Conservation (phyloP, 1,284 basidiomycete species). For the Hymenochaete sp. region DNA sequence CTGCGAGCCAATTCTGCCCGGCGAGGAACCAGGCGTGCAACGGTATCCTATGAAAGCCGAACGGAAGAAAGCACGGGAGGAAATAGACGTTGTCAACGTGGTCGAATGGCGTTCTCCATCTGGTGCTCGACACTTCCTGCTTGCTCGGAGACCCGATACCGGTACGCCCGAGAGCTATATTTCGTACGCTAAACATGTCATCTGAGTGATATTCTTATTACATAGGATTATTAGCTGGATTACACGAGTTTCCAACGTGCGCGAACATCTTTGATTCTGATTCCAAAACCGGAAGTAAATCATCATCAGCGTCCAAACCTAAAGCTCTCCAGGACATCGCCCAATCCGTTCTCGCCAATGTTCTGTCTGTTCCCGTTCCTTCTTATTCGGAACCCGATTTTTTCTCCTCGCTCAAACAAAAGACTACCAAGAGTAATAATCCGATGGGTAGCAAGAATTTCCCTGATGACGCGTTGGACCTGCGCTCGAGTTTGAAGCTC, state of each 20-base stretch:
- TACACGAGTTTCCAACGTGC: slow-evolving; percentile 74
- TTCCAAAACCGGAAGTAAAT: no score
- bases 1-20: slow-evolving; percentile 54
- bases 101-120: slow-evolving; percentile 60
- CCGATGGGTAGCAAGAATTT: no score
- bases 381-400: slow-evolving; percentile 15
- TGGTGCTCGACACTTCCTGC: slow-evolving; percentile 51
- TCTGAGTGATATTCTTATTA: slow-evolving; percentile 19
- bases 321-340: slow-evolving; percentile 4
- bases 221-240: slow-evolving; percentile 78
- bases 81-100: slow-evolving; percentile 79
- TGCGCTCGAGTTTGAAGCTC: slow-evolving; percentile 24
- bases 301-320: no score
- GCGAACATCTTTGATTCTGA: slow-evolving; percentile 27
- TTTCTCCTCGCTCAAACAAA: slow-evolving; percentile 14
- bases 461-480: no score
- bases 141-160: slow-evolving; percentile 74
- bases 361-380: slow-evolving; percentile 20
- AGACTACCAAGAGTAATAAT: no score
- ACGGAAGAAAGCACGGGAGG: slow-evolving; percentile 78
- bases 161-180: slow-evolving; percentile 37
- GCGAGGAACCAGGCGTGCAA: slow-evolving; percentile 38
- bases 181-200: slow-evolving; percentile 4
- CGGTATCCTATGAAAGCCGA: slow-evolving; percentile 83
- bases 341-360: slow-evolving; percentile 10